Conservation (phyloP, 495 filamentous ascomycete genomes). For the Podospora conica region DNA sequence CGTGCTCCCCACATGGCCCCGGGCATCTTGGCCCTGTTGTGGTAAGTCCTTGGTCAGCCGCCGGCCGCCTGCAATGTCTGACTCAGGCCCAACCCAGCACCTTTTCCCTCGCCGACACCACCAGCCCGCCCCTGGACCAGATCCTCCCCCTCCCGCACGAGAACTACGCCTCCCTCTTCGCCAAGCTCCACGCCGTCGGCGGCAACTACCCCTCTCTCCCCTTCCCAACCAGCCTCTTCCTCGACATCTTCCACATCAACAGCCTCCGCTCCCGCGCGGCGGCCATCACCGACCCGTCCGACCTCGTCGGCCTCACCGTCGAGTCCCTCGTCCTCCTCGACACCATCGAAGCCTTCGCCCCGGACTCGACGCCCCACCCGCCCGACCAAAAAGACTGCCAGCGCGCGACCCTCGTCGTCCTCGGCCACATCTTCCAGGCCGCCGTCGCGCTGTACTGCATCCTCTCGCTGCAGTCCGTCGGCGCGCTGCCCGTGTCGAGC, state of each 20-base stretch:
- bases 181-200: conserved; percentile 14
- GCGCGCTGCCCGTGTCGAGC: background rate
- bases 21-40: conserved; percentile 21
- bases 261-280: conserved; percentile 21
- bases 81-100: conserved; percentile 12
- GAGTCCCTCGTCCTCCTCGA: background rate
- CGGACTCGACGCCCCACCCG: too few species aligned
- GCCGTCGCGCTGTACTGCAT: conserved; percentile 32
- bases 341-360: background rate
- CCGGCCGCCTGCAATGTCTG: background rate
- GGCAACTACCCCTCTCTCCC: conserved; percentile 18
- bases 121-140: conserved; percentile 26
- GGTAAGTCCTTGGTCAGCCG: conserved; percentile 27
- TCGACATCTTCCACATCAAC: conserved; percentile 25
- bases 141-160: conserved; percentile 12
- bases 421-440: conserved; percentile 20
- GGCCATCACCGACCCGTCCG: background rate
- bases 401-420: background rate
- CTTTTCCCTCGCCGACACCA: conserved; percentile 28
- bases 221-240: conserved; percentile 17
- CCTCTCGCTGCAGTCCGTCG: conserved; percentile 15
- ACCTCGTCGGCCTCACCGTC: background rate
- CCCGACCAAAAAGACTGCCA: background rate
- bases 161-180: conserved; percentile 10
- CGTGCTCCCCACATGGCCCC: conserved; percentile 10